A percentile compares a stretch with the other conserved stretches of the same genome.
These are phyloP conservation scores for Fusarium verticillioides DNA, from an alignment of 2,329 filamentous ascomycete species.

Conservation along the genomic window DNA sequence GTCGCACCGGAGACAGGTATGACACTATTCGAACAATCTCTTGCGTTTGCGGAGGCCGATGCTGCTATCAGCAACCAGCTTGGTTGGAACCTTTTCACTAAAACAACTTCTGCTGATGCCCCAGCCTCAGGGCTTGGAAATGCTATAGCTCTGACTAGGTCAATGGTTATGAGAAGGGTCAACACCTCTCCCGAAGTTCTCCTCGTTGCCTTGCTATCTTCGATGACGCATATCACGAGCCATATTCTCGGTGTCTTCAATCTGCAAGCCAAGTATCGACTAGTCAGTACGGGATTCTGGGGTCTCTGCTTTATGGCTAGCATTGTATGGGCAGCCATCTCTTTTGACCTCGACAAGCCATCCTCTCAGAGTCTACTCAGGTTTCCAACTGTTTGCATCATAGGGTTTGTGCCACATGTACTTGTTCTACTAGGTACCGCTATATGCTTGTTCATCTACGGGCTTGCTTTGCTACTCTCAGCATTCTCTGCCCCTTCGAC, in stretches of 20 bases:
- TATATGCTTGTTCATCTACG: conserved; percentile 81
- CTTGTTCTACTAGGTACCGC: conserved; percentile 83
- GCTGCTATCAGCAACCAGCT: conserved; percentile 85
- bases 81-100: conserved; percentile 73
- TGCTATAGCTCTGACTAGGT: conserved; percentile 64
- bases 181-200: conserved; percentile 93
- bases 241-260: conserved; percentile 85
- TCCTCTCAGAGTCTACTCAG: conserved; percentile 75
- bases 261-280: conserved; percentile 80
- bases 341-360: conserved; percentile 70
- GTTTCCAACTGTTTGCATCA: conserved; percentile 93
- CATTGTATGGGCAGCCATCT: conserved; percentile 79
- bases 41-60: conserved; percentile 96
- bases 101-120: conserved; percentile 53
- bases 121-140: conserved; percentile 39
- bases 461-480: conserved; percentile 78
- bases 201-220: conserved; percentile 86
- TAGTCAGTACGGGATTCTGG: conserved; percentile 90
- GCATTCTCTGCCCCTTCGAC: conserved; percentile 56
- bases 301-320: conserved; percentile 88
- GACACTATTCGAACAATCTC: conserved; percentile 94
- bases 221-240: conserved; percentile 87
- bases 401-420: conserved; percentile 95
- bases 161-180: conserved; percentile 79
- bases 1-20: conserved; percentile 90